Percentiles rank a stretch among this genome's conserved stretches.
These are phyloP conservation scores for Cladophialophora psammophila DNA, from an alignment of 2,329 filamentous ascomycete species.

Conservation along the genomic window DNA sequence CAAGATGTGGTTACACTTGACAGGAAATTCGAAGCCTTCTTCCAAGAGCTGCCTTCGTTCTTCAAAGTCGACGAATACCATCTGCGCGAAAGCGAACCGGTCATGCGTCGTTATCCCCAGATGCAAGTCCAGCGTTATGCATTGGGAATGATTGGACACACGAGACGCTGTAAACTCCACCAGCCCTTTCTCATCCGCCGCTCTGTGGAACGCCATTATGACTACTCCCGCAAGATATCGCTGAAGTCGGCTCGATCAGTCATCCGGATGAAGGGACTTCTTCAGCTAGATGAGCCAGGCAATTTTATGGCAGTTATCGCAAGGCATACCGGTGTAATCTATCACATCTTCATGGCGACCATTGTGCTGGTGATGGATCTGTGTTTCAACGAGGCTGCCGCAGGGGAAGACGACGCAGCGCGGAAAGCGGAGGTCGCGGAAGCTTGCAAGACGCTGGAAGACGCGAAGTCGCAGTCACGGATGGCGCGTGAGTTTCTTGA, in stretches of 20 bases:
- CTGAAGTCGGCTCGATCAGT: conserved; percentile 50
- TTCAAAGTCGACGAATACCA: conserved; percentile 48
- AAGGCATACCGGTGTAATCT: conserved; percentile 44
- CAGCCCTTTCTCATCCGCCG: conserved; percentile 51
- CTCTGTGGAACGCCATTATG: conserved; percentile 46
- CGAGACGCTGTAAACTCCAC: conserved; percentile 50
- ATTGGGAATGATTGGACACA: conserved; percentile 47
- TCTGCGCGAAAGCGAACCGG: conserved; percentile 39
- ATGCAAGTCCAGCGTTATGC: conserved; percentile 48
- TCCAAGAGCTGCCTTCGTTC: conserved; percentile 47
- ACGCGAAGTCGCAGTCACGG: conserved; percentile 45
- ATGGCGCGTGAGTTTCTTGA: conserved; percentile 47
- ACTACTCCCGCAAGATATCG: conserved; percentile 50
- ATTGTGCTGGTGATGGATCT: conserved; percentile 51
- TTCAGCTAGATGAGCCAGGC: conserved; percentile 44
- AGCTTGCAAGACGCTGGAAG: conserved; percentile 49
- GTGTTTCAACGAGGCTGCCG: conserved; percentile 45
- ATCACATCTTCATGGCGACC: conserved; percentile 51
- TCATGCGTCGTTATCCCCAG: conserved; percentile 44
- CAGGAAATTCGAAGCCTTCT: conserved; percentile 44
- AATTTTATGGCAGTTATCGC: conserved; percentile 32
- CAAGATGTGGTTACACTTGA: conserved; percentile 51
- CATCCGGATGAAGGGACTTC: conserved; percentile 47
- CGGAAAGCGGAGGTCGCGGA: conserved; percentile 48
- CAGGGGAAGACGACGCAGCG: conserved; percentile 45